Evolutionary conservation across 768 basidiomycete genomes (phyloP).

Genomic region (Tylopilus sp.): DNA sequence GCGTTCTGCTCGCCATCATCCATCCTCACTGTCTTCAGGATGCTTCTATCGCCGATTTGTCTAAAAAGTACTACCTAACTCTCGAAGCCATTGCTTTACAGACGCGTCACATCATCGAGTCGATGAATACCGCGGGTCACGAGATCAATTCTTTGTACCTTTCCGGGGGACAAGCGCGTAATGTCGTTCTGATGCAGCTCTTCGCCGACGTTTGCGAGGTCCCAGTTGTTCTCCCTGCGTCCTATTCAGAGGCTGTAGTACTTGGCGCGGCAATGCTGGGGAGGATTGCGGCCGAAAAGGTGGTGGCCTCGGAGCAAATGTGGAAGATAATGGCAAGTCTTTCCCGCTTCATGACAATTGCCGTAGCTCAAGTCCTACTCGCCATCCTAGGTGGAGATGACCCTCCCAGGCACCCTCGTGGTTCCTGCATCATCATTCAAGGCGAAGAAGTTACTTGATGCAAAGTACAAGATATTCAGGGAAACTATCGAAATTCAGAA

Average conservation of each 20-base stretch:
- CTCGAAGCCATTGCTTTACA: constrained; percentile 93
- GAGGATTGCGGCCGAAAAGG: constrained; percentile 70
- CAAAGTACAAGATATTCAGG: constrained; percentile 91
- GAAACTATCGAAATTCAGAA: constrained; percentile 88
- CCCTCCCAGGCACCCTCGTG: constrained; percentile 73
- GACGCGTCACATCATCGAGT: constrained; percentile 89
- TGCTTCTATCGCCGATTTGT: constrained; percentile 71
- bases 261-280: constrained; percentile 94
- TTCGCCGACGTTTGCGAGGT: constrained; percentile 82
- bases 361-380: not conserved
- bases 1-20: not conserved
- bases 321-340: constrained; percentile 91
- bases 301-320: constrained; percentile 56
- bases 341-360: not conserved
- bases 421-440: constrained; percentile 54
- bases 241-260: constrained; percentile 79
- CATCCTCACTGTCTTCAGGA: constrained; percentile 42
- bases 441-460: constrained; percentile 77
- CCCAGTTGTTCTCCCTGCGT: constrained; percentile 78
- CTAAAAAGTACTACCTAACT: constrained; percentile 85
- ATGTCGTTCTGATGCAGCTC: constrained; percentile 81
- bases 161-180: constrained; percentile 92
- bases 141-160: constrained; percentile 81
- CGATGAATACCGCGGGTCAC: constrained; percentile 87
- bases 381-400: constrained; percentile 77